Evolutionary conservation across 495 filamentous ascomycete species (phyloP).

Genomic region (Lepraria neglecta): DNA sequence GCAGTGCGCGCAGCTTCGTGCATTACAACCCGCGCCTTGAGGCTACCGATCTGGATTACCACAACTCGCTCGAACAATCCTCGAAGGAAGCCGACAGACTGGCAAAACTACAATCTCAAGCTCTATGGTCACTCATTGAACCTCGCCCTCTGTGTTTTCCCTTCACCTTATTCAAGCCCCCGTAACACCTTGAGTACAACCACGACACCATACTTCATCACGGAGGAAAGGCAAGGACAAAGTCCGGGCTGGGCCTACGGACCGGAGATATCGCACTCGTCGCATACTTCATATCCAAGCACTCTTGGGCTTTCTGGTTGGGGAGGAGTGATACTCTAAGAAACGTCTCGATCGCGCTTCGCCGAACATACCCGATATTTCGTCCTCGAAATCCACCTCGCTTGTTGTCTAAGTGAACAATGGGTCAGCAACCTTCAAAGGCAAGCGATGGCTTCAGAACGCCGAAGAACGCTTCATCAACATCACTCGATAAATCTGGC

Average conservation of each 20-base stretch:
- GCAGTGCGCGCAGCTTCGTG: conserved; percentile 5
- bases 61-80: conserved; percentile 15
- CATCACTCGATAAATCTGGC: conserved; percentile 32
- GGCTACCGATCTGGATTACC: conserved; percentile 25
- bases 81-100: conserved; percentile 21
- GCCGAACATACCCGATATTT: conserved; percentile 7
- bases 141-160: conserved; percentile 39
- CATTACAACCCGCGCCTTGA: conserved; percentile 7
- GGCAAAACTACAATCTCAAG: conserved; percentile 12
- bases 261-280: conserved; percentile 28
- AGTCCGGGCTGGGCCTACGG: conserved; percentile 38
- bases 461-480: conserved; percentile 31
- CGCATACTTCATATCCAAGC: neutral
- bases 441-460: conserved; percentile 48
- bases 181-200: conserved; percentile 37
- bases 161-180: conserved; percentile 50
- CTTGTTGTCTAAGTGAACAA: conserved; percentile 31
- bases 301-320: neutral
- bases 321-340: neutral
- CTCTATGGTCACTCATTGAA: conserved; percentile 26
- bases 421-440: conserved; percentile 94
- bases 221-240: conserved; percentile 28
- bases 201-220: conserved; percentile 1
- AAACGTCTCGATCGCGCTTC: neutral
- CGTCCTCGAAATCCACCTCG: neutral